Evolutionary conservation across 345 rosid species (phyloP), one percentile per base, ranked within the genome.

Genomic region (Mangifera indica): DNA sequence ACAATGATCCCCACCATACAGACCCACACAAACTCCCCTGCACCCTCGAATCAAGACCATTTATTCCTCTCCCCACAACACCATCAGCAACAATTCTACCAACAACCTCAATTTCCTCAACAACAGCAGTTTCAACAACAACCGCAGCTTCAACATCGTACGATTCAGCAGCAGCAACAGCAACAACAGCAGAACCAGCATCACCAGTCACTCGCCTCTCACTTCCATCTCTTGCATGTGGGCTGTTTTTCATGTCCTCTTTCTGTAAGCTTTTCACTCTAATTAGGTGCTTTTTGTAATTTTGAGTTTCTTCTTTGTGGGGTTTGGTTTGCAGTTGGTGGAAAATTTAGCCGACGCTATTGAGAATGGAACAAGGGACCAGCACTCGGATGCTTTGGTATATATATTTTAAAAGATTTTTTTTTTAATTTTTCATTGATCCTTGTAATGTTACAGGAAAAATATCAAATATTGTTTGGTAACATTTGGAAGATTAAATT

Each of bases 171-270:
- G 3, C 87, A 77, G 12, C 86, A 78, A 40, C 81, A 75, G 4
- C 84, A 68, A 9, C 81, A 74, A 40, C 82, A 71, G 20, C 93
- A 87, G 76, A 80, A 70, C 13, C 90, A 83, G 7, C 93, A 84
- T 10, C 97, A 91, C 72, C 96, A 91, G 74, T 91, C 98, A 3
- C 88, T 93, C 24, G 96, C 98, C 25, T 93, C 98, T 46, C 96
- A 88, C 72, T 93, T 90, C 74, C 94, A 90, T 78, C 90, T 93
- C 74, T 77, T 83, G 63, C 90, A 81, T 22, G 96, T 93, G 15
- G 3, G 70, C 24, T 74, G n/a, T 48, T 12, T 6, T 37, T 21
- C 14, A 10, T 56, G 26, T 24, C n/a, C 9, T 37, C 9, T 7
- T 8, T 45, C 13, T 48, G 46, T 48, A 25, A 10, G 10, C 49